Evolutionary conservation across 2,329 filamentous ascomycete genomes (phyloP).

Genomic region (Diplodia seriata): DNA sequence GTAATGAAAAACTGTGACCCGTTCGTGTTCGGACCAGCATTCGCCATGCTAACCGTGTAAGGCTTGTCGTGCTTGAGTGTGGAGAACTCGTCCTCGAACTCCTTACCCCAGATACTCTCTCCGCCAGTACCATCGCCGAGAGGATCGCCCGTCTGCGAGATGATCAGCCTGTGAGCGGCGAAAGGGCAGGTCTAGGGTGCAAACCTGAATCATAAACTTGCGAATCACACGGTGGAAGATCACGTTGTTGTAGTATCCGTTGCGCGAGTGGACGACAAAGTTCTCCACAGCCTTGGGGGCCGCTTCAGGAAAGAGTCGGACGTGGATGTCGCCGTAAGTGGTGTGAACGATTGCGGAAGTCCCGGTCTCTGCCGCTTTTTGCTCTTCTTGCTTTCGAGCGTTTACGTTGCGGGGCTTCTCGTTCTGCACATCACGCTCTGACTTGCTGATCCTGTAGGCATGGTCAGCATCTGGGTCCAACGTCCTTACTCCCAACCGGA

Average conservation of each 20-base stretch:
- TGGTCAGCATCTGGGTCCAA: constrained; percentile 26
- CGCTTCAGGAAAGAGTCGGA: constrained; percentile 90
- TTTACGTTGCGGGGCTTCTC: constrained; percentile 74
- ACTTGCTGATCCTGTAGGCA: constrained; percentile 68
- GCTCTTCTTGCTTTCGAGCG: constrained; percentile 53
- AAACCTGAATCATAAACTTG: constrained; percentile 89
- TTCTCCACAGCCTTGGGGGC: constrained; percentile 97
- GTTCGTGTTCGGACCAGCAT: constrained; percentile 93
- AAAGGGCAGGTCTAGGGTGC: constrained; percentile 50
- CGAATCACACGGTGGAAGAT: constrained; percentile 97
- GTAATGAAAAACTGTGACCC: constrained; percentile 98
- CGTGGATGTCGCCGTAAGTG: constrained; percentile 89
- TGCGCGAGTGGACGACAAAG: constrained; percentile 88
- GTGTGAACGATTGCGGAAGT: constrained; percentile 88
- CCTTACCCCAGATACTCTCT: constrained; percentile 89
- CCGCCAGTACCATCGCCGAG: constrained; percentile 88
- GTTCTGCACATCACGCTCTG: constrained; percentile 89
- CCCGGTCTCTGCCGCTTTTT: constrained; percentile 74
- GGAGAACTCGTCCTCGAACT: constrained; percentile 94
- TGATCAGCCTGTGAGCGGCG: neutral
- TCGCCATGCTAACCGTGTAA: constrained; percentile 97
- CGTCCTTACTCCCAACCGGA: neutral
- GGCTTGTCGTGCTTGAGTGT: constrained; percentile 92
- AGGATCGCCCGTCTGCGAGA: constrained; percentile 73
- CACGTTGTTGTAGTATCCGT: constrained; percentile 95